A percentile compares a stretch with the other conserved stretches of the same genome.
These are phyloP conservation scores for Starmerella potacharoeniae DNA, from an alignment of 805 yeast genomes.

Conservation along the genomic window DNA sequence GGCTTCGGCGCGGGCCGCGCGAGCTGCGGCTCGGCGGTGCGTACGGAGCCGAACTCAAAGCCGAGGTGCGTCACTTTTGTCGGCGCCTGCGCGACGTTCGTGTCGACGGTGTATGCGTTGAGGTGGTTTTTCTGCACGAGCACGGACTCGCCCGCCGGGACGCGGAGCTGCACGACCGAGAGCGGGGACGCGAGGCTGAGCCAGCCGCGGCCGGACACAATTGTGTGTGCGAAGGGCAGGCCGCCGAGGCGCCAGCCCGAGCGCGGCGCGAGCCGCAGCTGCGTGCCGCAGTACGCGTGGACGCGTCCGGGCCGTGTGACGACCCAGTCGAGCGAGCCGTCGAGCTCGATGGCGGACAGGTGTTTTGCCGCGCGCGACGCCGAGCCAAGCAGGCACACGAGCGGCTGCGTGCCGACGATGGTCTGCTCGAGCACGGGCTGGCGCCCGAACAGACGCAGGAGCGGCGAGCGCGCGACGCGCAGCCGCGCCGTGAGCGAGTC, in stretches of 20 bases:
- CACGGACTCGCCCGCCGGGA: conserved; percentile 34
- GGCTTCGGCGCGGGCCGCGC: neutral
- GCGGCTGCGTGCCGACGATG: conserved; percentile 18
- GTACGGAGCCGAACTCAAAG: conserved; percentile 2
- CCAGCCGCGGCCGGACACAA: conserved; percentile 37
- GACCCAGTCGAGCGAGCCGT: conserved; percentile 36
- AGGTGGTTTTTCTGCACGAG: conserved; percentile 33
- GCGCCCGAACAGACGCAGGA: conserved; percentile 16
- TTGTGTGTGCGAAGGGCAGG: conserved; percentile 27
- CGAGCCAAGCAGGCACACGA: conserved; percentile 18
- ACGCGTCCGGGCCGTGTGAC: conserved; percentile 30
- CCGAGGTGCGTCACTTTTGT: conserved; percentile 5
- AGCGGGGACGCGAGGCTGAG: conserved; percentile 35
- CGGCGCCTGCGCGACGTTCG: conserved; percentile 10
- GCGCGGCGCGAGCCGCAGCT: conserved; percentile 25
- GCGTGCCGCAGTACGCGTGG: conserved; percentile 38
- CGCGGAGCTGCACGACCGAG: conserved; percentile 31
- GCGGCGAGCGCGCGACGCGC: conserved; percentile 12
- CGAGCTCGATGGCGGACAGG: conserved; percentile 31
- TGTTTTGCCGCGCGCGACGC: conserved; percentile 1
- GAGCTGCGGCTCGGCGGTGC: neutral
- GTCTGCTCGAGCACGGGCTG: conserved; percentile 22
- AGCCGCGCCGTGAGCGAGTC: conserved; percentile 15
- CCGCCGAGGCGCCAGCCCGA: conserved; percentile 18
- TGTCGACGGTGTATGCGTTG: conserved; percentile 32